Evolutionary conservation across 441 rosid genomes (phyloP).

Genomic region (Jatropha multifida): DNA sequence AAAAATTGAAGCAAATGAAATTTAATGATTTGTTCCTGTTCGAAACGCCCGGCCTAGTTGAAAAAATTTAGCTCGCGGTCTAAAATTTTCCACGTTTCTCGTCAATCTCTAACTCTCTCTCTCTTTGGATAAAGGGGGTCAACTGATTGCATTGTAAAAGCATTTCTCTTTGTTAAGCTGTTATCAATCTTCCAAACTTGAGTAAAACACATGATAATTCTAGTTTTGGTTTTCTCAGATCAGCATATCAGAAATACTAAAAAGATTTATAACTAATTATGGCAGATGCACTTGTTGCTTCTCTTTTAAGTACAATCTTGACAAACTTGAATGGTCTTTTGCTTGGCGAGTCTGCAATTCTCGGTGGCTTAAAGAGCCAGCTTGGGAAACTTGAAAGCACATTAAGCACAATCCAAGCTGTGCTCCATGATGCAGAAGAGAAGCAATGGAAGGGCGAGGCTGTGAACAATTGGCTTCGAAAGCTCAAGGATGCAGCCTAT

Average conservation of each 20-base stretch:
- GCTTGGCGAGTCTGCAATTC: not conserved
- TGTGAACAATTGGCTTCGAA: constrained; percentile 8
- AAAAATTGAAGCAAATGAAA: too few species aligned
- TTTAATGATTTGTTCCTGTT: too few species aligned
- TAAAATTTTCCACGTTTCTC: too few species aligned
- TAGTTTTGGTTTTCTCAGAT: not conserved
- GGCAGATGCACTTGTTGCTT: constrained; percentile 9
- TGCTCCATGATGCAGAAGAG: constrained; percentile 13
- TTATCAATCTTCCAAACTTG: too few species aligned
- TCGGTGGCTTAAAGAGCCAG: not conserved
- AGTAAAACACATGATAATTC: too few species aligned
- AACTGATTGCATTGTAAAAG: too few species aligned
- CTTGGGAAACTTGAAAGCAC: constrained; percentile 9
- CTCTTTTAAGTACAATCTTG: not conserved
- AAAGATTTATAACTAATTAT: not conserved
- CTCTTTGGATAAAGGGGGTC: too few species aligned
- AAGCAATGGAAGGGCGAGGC: constrained; percentile 14
- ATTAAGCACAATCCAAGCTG: constrained; percentile 8
- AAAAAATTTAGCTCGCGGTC: too few species aligned
- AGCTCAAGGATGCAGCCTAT: constrained; percentile 6
- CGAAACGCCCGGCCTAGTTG: too few species aligned
- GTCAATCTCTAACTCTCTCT: too few species aligned
- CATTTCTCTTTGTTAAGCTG: too few species aligned
- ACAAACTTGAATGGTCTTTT: not conserved
- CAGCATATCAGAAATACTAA: not conserved